A percentile compares a stretch with the other conserved stretches of the same genome.
phyloP scores from a whole-genome alignment of 2,329 filamentous ascomycete genomes.

The Beauveria varroae region DNA sequence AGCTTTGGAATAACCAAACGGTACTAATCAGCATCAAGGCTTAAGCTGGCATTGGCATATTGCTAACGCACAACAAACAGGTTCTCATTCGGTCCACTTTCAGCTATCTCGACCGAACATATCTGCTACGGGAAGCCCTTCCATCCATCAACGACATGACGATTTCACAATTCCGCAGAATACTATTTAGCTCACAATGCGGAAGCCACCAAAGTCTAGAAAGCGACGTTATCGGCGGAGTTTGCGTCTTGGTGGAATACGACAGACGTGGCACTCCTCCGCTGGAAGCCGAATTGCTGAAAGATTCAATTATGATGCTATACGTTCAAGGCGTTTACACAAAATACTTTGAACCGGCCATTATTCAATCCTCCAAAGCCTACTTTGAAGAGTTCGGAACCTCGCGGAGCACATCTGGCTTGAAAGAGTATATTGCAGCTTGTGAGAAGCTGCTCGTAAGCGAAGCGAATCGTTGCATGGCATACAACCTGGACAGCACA shows the following conservation, averaged over 20 bases:
- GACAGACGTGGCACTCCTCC: conserved; percentile 55
- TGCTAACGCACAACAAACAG: conserved; percentile 36
- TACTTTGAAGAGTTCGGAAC: conserved; percentile 68
- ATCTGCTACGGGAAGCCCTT: conserved; percentile 64
- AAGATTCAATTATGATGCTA: conserved; percentile 71
- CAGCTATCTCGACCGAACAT: conserved; percentile 88
- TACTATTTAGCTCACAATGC: conserved; percentile 35
- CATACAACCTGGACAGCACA: conserved; percentile 72
- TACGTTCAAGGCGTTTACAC: conserved; percentile 78
- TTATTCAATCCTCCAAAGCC: conserved; percentile 58
- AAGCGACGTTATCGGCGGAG: conserved; percentile 36
- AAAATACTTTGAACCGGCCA: conserved; percentile 68
- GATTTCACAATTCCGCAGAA: conserved; percentile 64
- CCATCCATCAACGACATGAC: conserved; percentile 75
- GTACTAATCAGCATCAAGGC: conserved; percentile 37
- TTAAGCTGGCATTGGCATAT: not conserved
- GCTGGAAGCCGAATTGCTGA: conserved; percentile 60
- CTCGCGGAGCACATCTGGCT: conserved; percentile 50
- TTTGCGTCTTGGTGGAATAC: conserved; percentile 67
- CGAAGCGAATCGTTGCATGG: conserved; percentile 71
- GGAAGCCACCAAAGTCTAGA: conserved; percentile 22
- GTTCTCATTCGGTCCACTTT: conserved; percentile 79
- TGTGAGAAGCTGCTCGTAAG: conserved; percentile 61
- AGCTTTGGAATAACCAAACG: conserved; percentile 69
- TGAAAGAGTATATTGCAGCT: conserved; percentile 69